Conservation (phyloP, 169 alveolate species). For the Plasmodium yoelii region DNA sequence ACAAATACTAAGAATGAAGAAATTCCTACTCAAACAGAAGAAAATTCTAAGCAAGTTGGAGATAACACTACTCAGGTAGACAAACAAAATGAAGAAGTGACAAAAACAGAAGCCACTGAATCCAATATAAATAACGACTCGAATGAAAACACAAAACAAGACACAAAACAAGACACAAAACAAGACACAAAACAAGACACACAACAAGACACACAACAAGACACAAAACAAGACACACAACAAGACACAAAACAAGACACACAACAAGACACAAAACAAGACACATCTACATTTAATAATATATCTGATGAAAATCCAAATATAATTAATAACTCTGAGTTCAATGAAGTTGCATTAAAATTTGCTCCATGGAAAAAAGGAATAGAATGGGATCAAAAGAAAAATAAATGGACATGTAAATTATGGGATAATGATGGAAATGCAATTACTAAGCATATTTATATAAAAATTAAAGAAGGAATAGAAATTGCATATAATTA, state of each 20-base stretch:
- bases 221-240: no score
- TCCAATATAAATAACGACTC: not conserved
- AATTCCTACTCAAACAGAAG: no score
- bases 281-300: not conserved
- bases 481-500: conserved; percentile 71
- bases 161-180: no score
- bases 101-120: not conserved
- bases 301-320: not conserved
- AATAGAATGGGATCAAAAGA: conserved; percentile 54
- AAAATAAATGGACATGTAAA: conserved; percentile 69
- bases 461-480: conserved; percentile 67
- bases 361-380: conserved; percentile 75
- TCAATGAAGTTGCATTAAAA: conserved; percentile 34
- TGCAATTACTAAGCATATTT: conserved; percentile 68
- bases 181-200: no score
- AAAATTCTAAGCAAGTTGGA: no score
- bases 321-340: not conserved
- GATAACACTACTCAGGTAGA: not conserved
- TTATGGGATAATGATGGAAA: conserved; percentile 60
- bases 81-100: not conserved
- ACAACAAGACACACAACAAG: no score
- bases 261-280: not conserved
- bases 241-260: no score
- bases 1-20: not conserved
- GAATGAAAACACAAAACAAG: not conserved